phyloP scores from a whole-genome alignment of 139 green algal species.

The Tetratostichococcus sp. region DNA sequence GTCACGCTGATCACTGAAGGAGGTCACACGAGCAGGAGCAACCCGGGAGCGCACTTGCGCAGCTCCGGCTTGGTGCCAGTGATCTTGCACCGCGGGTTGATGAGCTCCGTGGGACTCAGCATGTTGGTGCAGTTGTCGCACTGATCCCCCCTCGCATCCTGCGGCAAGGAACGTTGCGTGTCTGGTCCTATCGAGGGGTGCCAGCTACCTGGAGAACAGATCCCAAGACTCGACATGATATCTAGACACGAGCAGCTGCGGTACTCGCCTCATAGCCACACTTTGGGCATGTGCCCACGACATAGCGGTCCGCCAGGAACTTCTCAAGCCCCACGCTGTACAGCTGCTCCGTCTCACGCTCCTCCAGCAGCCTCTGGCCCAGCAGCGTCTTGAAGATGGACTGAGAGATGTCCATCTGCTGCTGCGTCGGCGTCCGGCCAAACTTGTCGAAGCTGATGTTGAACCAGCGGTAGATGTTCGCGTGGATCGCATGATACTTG shows the following conservation, averaged over 20 bases:
- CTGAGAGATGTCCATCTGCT: constrained; percentile 71
- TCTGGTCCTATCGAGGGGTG: too few species aligned
- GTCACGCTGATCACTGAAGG: too few species aligned
- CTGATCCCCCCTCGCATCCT: constrained; percentile 83
- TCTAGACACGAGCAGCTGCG: too few species aligned
- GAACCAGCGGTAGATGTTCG: constrained; percentile 94
- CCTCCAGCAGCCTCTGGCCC: constrained; percentile 36
- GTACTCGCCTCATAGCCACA: constrained; percentile 75
- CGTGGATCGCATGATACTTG: constrained; percentile 97
- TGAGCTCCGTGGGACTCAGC: constrained; percentile 92
- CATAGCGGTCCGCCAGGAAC: constrained; percentile 95
- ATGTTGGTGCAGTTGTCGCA: constrained; percentile 89
- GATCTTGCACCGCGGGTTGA: constrained; percentile 87
- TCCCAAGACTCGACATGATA: too few species aligned
- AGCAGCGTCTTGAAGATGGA: constrained; percentile 59
- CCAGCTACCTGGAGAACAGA: too few species aligned
- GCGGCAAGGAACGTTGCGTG: neutral
- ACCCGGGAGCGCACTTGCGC: constrained; percentile 32
- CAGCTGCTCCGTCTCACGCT: constrained; percentile 83
- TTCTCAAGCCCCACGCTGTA: constrained; percentile 78
- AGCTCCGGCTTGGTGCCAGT: constrained; percentile 63
- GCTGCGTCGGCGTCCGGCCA: constrained; percentile 81
- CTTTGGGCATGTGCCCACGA: constrained; percentile 91
- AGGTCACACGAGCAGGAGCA: too few species aligned
- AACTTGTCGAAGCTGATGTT: constrained; percentile 94